Evolutionary conservation across 2,329 filamentous ascomycete genomes (phyloP), one percentile per base, ranked within the genome.

Genomic region (Fusarium anguioides): DNA sequence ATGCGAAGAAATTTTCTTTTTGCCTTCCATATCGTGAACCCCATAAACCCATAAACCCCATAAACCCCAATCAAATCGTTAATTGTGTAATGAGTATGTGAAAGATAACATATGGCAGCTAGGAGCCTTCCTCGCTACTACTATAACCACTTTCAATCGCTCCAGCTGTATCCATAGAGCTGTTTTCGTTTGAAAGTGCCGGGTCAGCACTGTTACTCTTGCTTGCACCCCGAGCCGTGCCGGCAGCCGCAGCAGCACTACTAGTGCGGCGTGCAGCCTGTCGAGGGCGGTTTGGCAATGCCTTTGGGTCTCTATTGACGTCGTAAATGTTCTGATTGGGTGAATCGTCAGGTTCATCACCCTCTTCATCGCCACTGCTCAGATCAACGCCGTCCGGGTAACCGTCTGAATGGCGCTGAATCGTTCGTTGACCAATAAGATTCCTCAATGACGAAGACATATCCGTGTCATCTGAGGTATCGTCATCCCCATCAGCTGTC

Each of bases 331-430:
- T 63, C 11, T 72, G 57, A 8, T 71, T 66, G 2, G 74, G 67
- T 11, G 77, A 77, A 12, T 78, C 74, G 8, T 80, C 78, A 3
- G 76, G 77, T n/a, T 80, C 78, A 20, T 79, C 78, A 4, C 77
- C 78, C 27, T 80, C 78, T 49, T 82, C 79, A 8, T 82, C 82
- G 2, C 76, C 78, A 8, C 81, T 83, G 41, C 72, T 78, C 27
- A 81, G 68, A 17, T 80, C 79, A 7, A 77, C 77, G 2, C 77
- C 77, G 9, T 81, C 78, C 3, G 79, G 76, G 50, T 81, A 82
- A 17, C 77, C 77, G 17, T 81, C 79, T 2, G 81, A 81, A 2
- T 78, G 76, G 36, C 80, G 78, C 1, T 74, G 75, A 36, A 79
- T 77, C 3, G 74, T 77, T 14, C 70, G 74, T 14, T 73, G 76